These are phyloP conservation scores for Torulaspora indica DNA, from an alignment of 805 yeast species.

Conservation along the genomic window DNA sequence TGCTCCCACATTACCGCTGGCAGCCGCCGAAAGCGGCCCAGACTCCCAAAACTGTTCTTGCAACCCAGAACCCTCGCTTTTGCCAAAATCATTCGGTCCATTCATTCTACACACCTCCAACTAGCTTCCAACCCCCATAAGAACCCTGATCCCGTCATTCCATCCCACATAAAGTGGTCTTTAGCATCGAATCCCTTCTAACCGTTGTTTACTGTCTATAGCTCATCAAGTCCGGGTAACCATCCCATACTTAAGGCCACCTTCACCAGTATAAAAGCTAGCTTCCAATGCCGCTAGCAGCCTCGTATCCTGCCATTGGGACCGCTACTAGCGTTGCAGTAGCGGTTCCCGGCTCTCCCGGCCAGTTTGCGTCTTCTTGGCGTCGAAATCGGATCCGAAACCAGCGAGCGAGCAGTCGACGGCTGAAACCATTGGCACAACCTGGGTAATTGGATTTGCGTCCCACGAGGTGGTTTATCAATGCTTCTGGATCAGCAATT, in stretches of 20 bases:
- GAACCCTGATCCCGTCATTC: not conserved
- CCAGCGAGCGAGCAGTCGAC: no score
- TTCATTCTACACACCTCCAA: not conserved
- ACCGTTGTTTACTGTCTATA: not conserved
- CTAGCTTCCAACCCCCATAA: not conserved
- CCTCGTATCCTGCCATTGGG: no score
- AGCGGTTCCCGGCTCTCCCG: no score
- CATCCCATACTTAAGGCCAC: not conserved
- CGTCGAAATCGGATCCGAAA: no score
- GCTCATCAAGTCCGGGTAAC: not conserved
- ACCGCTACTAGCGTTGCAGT: no score
- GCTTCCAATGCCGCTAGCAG: no score
- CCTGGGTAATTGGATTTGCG: no score
- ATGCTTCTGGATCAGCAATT: no score
- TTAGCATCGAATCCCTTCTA: not conserved
- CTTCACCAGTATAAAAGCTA: no score
- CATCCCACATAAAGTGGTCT: not conserved
- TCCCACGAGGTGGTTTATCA: no score
- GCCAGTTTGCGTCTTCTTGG: no score
- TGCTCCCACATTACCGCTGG: not conserved
- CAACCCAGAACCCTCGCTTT: not conserved
- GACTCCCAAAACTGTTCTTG: not conserved
- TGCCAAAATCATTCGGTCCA: constrained; percentile 6
- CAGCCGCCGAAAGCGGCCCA: not conserved
- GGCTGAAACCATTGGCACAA: not conserved